Evolutionary conservation across 768 basidiomycete species (phyloP).

Genomic region (Scleroderma bovista): DNA sequence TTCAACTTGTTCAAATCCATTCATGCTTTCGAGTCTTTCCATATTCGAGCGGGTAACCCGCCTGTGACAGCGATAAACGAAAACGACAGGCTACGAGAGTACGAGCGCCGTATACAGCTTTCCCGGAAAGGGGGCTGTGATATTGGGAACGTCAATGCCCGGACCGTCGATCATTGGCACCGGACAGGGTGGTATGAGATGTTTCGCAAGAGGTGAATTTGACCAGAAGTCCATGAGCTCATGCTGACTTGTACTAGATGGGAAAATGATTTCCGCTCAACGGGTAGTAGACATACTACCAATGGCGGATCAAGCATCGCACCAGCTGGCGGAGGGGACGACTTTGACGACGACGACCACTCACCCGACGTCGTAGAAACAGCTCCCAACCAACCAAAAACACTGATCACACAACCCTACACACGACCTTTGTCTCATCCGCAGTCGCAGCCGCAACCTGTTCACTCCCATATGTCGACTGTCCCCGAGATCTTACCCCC

Average conservation of each 20-base stretch:
- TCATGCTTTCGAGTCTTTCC: conserved; percentile 59
- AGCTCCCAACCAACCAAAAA: conserved; percentile 28
- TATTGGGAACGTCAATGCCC: conserved; percentile 66
- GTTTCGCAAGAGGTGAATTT: conserved; percentile 57
- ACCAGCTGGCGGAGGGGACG: conserved; percentile 35
- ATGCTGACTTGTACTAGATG: conserved; percentile 38
- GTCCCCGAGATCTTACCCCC: conserved; percentile 11
- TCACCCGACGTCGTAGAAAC: conserved; percentile 38
- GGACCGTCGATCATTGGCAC: conserved; percentile 78
- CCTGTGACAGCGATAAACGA: conserved; percentile 44
- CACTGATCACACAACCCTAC: conserved; percentile 29
- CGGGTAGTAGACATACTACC: conserved; percentile 30
- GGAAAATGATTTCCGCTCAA: conserved; percentile 58
- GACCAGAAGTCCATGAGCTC: background rate
- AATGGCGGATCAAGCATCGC: conserved; percentile 25
- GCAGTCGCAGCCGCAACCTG: conserved; percentile 17
- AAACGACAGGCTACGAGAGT: conserved; percentile 61
- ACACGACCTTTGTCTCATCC: conserved; percentile 18
- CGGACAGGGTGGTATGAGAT: conserved; percentile 70
- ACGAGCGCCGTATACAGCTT: conserved; percentile 63
- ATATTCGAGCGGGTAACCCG: conserved; percentile 26
- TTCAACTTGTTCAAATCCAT: conserved; percentile 84
- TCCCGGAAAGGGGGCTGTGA: conserved; percentile 64
- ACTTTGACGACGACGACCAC: conserved; percentile 48
- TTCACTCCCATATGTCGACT: conserved; percentile 9